A percentile compares a stretch with the other conserved stretches of the same genome.
Evolutionary conservation across 441 rosid genomes (phyloP).

Genomic region (Syzygium malaccense): DNA sequence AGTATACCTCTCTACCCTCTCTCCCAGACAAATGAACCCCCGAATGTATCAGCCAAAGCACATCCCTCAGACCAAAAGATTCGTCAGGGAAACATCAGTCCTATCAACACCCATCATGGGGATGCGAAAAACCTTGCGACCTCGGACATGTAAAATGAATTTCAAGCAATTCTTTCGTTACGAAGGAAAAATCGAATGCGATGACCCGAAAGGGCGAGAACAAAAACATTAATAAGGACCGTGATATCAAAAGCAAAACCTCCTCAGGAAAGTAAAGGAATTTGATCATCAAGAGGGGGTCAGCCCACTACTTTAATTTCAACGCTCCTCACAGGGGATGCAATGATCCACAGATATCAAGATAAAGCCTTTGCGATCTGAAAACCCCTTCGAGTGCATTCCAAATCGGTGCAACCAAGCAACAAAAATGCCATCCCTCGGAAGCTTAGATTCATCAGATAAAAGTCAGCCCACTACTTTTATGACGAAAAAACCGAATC

Average conservation of each 20-base stretch:
- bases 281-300: slow-evolving; percentile 4
- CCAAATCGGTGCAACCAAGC: neutral
- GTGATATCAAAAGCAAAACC: neutral
- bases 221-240: neutral
- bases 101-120: slow-evolving; percentile 1
- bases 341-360: neutral
- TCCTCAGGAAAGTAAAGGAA: neutral
- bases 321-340: slow-evolving; percentile 13
- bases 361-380: neutral
- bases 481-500: neutral
- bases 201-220: neutral
- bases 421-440: neutral
- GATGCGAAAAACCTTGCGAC: neutral
- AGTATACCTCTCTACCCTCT: neutral
- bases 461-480: neutral
- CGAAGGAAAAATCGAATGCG: neutral
- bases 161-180: neutral
- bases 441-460: neutral
- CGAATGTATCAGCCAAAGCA: neutral
- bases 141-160: neutral
- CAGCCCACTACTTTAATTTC: slow-evolving; percentile 24
- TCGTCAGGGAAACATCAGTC: neutral
- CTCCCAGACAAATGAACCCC: neutral
- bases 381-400: neutral
- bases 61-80: slow-evolving; percentile 12